These are phyloP conservation scores for Dillenia turbinata DNA, from an alignment of 164 flowering plant genomes.

Conservation along the genomic window DNA sequence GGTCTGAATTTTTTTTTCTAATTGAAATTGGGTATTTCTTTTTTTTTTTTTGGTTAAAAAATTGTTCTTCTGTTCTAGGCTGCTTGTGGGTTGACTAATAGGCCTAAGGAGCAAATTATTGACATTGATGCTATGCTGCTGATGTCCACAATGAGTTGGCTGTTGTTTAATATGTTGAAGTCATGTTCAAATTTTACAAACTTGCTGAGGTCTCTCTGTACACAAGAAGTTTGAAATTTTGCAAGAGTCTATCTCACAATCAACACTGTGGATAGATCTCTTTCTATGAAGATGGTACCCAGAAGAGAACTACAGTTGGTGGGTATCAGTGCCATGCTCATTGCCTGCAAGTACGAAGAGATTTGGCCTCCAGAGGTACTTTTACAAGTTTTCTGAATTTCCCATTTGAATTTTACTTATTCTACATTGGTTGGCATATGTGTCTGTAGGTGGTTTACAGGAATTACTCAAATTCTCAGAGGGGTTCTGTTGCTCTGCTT, in stretches of 20 bases:
- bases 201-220: conserved; percentile 33
- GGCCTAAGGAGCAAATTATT: conserved; percentile 38
- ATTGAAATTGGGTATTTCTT: too few species aligned
- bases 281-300: conserved; percentile 23
- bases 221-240: conserved; percentile 40
- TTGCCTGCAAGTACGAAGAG: conserved; percentile 54
- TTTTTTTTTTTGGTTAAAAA: neutral
- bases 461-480: conserved; percentile 30
- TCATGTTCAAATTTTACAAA: conserved; percentile 49
- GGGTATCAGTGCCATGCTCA: conserved; percentile 42
- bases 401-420: neutral
- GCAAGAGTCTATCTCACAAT: conserved; percentile 50
- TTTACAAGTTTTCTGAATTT: neutral
- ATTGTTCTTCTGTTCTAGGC: conserved; percentile 24
- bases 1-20: conserved; percentile 21
- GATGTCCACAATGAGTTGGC: conserved; percentile 44
- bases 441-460: conserved; percentile 22
- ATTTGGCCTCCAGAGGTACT: conserved; percentile 56
- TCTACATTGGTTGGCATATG: neutral
- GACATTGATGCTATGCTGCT: conserved; percentile 41
- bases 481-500: conserved; percentile 36
- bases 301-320: conserved; percentile 43
- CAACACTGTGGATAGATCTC: conserved; percentile 40
- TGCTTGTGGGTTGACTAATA: conserved; percentile 61
- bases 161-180: conserved; percentile 49